A percentile compares a stretch with the other conserved stretches of the same genome.
Conservation (phyloP, 345 rosid genomes). For the Gossypium raimondii region DNA sequence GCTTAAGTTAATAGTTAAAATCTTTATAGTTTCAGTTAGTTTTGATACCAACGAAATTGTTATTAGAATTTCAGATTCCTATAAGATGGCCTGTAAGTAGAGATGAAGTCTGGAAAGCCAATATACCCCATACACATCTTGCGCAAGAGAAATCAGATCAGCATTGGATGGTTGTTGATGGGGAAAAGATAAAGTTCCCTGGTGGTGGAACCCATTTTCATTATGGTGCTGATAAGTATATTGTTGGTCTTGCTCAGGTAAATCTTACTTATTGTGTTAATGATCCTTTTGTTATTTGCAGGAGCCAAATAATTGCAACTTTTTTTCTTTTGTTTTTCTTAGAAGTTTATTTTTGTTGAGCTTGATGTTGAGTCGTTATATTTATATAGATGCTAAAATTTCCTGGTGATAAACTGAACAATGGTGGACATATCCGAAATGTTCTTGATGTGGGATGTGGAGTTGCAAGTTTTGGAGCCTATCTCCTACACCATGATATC, state of each 20-base stretch:
- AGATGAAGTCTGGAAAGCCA: constrained; percentile 96
- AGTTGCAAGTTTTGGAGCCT: constrained; percentile 98
- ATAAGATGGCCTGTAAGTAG: constrained; percentile 92
- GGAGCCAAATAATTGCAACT: background rate
- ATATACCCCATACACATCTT: constrained; percentile 94
- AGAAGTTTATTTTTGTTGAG: background rate
- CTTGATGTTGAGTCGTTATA: constrained; percentile 13
- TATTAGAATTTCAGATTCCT: constrained; percentile 77
- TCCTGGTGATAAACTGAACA: constrained; percentile 79
- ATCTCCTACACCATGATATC: constrained; percentile 77
- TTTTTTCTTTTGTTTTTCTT: background rate
- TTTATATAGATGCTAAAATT: constrained; percentile 89
- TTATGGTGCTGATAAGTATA: constrained; percentile 92
- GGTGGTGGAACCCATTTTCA: constrained; percentile 99
- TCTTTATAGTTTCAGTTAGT: constrained; percentile 19
- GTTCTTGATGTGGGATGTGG: constrained; percentile 99
- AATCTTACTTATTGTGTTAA: background rate
- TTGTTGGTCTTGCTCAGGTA: constrained; percentile 80
- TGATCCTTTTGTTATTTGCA: background rate
- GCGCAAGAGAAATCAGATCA: constrained; percentile 97
- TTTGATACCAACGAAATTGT: constrained; percentile 30
- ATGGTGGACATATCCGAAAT: constrained; percentile 70
- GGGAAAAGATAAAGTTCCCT: constrained; percentile 92
- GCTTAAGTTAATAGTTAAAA: constrained; percentile 4
- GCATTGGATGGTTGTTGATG: constrained; percentile 96